phyloP scores from a whole-genome alignment of 1,284 basidiomycete genomes.

The Fomitiporia mediterranea region DNA sequence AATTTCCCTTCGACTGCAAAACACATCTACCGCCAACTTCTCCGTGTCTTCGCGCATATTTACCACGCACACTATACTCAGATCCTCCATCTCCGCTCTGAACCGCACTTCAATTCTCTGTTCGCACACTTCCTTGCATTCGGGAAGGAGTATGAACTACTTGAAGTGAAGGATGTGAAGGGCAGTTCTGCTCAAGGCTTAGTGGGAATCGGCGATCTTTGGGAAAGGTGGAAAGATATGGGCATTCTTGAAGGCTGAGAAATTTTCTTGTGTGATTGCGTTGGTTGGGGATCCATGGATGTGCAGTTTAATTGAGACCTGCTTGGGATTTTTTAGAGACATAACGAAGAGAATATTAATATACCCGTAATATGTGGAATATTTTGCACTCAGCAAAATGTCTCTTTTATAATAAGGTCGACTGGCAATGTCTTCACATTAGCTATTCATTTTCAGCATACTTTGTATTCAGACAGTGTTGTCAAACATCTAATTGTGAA shows the following conservation, averaged over 20 bases:
- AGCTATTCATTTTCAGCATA: no score
- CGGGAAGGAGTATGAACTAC: constrained; percentile 86
- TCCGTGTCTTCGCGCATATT: constrained; percentile 96
- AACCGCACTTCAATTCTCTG: constrained; percentile 97
- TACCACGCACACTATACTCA: constrained; percentile 94
- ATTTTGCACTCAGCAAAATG: no score
- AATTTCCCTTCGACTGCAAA: constrained; percentile 91
- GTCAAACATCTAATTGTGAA: no score
- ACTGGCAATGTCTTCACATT: no score
- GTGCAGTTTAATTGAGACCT: background rate
- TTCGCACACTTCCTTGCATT: constrained; percentile 98
- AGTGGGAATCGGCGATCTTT: constrained; percentile 80
- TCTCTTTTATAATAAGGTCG: no score
- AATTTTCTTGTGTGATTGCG: background rate
- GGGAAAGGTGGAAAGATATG: constrained; percentile 88
- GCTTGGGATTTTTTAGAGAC: background rate
- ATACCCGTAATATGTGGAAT: no score
- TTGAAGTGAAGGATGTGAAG: constrained; percentile 88
- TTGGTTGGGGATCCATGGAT: background rate
- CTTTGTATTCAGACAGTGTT: no score
- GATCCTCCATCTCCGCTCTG: constrained; percentile 90
- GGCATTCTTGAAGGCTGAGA: constrained; percentile 51
- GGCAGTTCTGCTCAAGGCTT: constrained; percentile 51
- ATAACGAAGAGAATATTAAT: no score
- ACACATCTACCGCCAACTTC: constrained; percentile 94